These are phyloP conservation scores for Pseudodiploospora longispora DNA, from an alignment of 2,329 filamentous ascomycete species.

Conservation along the genomic window DNA sequence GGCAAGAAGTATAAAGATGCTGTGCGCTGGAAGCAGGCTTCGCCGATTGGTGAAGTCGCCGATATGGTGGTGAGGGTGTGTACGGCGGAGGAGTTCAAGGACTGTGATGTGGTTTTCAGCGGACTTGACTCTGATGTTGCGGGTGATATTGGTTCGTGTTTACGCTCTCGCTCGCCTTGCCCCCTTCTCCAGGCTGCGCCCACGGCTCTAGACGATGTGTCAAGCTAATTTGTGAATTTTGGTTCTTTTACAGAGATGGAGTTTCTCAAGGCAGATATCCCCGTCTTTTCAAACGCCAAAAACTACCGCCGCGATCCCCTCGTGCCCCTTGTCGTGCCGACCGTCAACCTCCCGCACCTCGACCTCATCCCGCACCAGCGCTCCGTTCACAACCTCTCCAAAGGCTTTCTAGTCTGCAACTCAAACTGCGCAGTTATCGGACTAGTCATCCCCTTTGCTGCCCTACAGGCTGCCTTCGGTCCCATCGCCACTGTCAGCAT, in stretches of 20 bases:
- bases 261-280: conserved; percentile 79
- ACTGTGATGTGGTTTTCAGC: conserved; percentile 90
- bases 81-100: conserved; percentile 69
- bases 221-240: neutral
- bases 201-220: neutral
- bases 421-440: conserved; percentile 97
- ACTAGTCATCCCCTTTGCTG: conserved; percentile 88
- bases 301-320: conserved; percentile 89
- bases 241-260: conserved; percentile 60
- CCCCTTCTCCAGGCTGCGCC: too few relatives aligned
- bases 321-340: conserved; percentile 89
- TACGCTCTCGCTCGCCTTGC: neutral
- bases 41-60: conserved; percentile 71
- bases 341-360: conserved; percentile 84
- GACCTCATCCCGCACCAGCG: conserved; percentile 85
- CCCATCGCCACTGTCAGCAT: conserved; percentile 68
- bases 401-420: conserved; percentile 94
- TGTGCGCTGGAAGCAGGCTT: conserved; percentile 87
- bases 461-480: conserved; percentile 79
- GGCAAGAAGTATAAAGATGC: conserved; percentile 94
- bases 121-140: conserved; percentile 90
- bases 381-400: conserved; percentile 60
- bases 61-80: conserved; percentile 82
- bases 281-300: conserved; percentile 96
- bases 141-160: conserved; percentile 69